Conservation (phyloP, 805 yeast species). For the Schwanniomyces sp. region DNA sequence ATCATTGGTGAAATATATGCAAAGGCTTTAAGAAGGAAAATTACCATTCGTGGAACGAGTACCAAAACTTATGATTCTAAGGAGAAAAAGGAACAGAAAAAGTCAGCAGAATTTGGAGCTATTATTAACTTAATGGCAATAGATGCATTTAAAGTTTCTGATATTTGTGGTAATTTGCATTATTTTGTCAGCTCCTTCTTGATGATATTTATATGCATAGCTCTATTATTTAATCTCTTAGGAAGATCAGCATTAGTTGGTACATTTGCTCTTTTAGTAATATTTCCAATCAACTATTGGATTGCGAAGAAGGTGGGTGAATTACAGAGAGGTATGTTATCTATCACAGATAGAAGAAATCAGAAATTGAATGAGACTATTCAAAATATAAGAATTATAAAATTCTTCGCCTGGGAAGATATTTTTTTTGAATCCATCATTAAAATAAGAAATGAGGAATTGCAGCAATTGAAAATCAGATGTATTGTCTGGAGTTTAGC, state of each 20-base stretch:
- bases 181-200: conserved; percentile 71
- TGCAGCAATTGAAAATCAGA: conserved; percentile 57
- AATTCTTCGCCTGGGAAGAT: conserved; percentile 95
- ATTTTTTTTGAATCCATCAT: conserved; percentile 72
- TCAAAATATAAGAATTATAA: conserved; percentile 88
- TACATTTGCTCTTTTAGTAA: conserved; percentile 56
- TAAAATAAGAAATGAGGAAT: conserved; percentile 73
- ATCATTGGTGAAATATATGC: conserved; percentile 90
- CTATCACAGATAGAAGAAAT: conserved; percentile 84
- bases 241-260: conserved; percentile 93
- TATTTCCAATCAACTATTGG: conserved; percentile 74
- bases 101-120: conserved; percentile 78
- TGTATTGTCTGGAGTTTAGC: conserved; percentile 65
- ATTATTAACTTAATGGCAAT: conserved; percentile 94
- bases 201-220: conserved; percentile 68
- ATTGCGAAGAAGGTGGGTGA: conserved; percentile 61
- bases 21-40: conserved; percentile 83
- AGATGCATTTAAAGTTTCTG: conserved; percentile 95
- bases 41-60: conserved; percentile 40
- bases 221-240: conserved; percentile 63
- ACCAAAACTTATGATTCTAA: too few species aligned
- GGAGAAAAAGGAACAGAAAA: too few species aligned
- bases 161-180: conserved; percentile 89
- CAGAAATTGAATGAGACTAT: conserved; percentile 91
- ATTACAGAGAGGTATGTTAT: conserved; percentile 70